Conservation (phyloP, 805 yeast genomes). For the Saturnispora kantuleensis region DNA sequence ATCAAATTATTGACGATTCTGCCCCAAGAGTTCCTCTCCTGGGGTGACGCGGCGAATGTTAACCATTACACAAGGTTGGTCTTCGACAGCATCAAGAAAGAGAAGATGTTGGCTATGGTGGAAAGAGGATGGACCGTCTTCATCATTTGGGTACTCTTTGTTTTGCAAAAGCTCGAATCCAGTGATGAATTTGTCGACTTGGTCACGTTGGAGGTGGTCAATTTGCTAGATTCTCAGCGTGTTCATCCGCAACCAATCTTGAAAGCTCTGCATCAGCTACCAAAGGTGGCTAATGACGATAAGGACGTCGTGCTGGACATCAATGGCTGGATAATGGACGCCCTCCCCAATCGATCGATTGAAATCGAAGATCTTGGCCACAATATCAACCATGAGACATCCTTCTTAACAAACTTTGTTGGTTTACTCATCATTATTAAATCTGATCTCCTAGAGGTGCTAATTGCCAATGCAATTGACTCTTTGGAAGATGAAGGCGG, state of each 20-base stretch:
- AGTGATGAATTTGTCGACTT: slow-evolving; percentile 8
- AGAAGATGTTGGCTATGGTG: slow-evolving; percentile 16
- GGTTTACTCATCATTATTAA: slow-evolving; percentile 12
- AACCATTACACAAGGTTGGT: slow-evolving; percentile 13
- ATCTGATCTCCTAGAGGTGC: slow-evolving; percentile 15
- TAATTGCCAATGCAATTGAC: slow-evolving; percentile 21
- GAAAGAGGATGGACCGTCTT: slow-evolving; percentile 23
- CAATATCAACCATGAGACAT: slow-evolving; percentile 7
- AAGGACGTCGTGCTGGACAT: slow-evolving; percentile 18
- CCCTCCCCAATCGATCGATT: slow-evolving; percentile 18
- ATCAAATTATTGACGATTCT: slow-evolving; percentile 12
- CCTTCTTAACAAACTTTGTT: slow-evolving; percentile 20
- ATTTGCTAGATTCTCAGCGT: slow-evolving; percentile 15
- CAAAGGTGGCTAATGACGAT: slow-evolving; percentile 12
- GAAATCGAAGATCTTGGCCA: slow-evolving; percentile 11
- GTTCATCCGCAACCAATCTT: slow-evolving; percentile 10
- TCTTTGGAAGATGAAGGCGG: slow-evolving; percentile 18
- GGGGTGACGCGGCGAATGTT: slow-evolving; percentile 6
- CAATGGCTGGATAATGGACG: slow-evolving; percentile 15
- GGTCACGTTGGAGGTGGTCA: slow-evolving; percentile 11
- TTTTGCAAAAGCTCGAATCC: slow-evolving; percentile 1
- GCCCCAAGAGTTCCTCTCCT: slow-evolving; percentile 17
- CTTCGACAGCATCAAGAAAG: slow-evolving; percentile 16
- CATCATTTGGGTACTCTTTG: slow-evolving; percentile 10
- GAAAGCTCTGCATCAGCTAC: slow-evolving; percentile 8